Evolutionary conservation across 169 alveolate genomes (phyloP), one percentile per base, ranked within the genome.

Genomic region (Plasmodium fragile): DNA sequence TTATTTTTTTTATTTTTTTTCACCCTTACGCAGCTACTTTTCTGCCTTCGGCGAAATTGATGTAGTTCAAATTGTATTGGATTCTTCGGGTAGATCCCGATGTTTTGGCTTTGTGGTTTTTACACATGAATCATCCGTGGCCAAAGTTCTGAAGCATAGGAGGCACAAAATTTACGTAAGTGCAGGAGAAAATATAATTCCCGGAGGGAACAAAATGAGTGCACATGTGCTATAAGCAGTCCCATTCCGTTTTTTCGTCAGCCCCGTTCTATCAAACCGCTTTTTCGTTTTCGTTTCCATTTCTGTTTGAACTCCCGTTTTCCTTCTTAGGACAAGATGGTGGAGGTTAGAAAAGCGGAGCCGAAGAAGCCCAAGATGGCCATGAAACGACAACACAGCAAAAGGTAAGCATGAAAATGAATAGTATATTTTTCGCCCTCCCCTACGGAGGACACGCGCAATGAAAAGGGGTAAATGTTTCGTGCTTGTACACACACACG

Each of bases 21-120:
- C 39, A 65, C 36, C 75, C 11, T 82, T 70, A 30, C 75, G 71
- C 53, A 82, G 92, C 75, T 82, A 82, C 36, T 82, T 82, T 43
- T 82, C 92, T 11, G 22, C 92, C 43, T 82, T 82, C 52, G 92
- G 92, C 36, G 92, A 82, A 32, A 82, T 82, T 8, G 92, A 82
- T 82, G 72, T 82, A 59, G 92, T 82, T 69, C 92, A 82, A 70
- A 82, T 82, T 82, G 92, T 82, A 16, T 71, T 82, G 52, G 92
- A 82, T 82, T 82, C 92, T 65, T 36, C 73, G 71, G 92, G 92
- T 18, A 82, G 92, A 82, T 82, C 92, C 49, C 78, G 92, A 82
- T 82, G 92, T 82, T 82, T 82, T 69, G 92, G 92, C n/a, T 82
- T 82, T 82, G 92, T 82, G 34, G 92, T 82, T 52, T 82, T 82